A percentile compares a stretch with the other conserved stretches of the same genome.
phyloP scores from a whole-genome alignment of 257 asterid species.

The Scutellaria minor region DNA sequence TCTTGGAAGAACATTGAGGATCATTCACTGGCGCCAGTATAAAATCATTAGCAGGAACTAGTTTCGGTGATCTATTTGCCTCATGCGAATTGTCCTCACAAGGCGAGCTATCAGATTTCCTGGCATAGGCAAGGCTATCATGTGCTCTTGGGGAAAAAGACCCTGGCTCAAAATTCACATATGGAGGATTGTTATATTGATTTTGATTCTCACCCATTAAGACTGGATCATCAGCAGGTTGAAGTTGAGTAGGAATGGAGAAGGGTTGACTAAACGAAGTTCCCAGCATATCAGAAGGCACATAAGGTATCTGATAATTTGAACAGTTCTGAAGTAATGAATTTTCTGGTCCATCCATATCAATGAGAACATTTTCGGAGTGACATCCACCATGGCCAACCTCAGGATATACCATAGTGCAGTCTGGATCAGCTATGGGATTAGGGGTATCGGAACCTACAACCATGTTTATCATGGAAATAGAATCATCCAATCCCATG shows the following conservation, averaged over 20 bases:
- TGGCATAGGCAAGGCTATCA: constrained; percentile 46
- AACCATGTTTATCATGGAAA: constrained; percentile 48
- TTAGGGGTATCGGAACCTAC: constrained; percentile 49
- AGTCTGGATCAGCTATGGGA: constrained; percentile 46
- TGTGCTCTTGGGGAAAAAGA: constrained; percentile 38
- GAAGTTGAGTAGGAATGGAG: constrained; percentile 45
- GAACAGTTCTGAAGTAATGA: constrained; percentile 48
- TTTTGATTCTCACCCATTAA: constrained; percentile 45
- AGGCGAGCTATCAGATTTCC: constrained; percentile 46
- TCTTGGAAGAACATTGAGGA: constrained; percentile 49
- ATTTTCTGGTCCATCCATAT: constrained; percentile 47
- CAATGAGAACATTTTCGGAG: constrained; percentile 38
- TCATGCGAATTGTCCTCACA: constrained; percentile 43
- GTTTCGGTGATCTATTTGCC: constrained; percentile 46
- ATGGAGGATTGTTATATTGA: constrained; percentile 48
- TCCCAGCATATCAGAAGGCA: constrained; percentile 48
- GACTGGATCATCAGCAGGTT: constrained; percentile 45
- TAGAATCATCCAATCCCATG: constrained; percentile 42
- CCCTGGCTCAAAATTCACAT: constrained; percentile 49
- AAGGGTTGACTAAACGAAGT: constrained; percentile 48
- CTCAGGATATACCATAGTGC: constrained; percentile 43
- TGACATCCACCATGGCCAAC: constrained; percentile 47
- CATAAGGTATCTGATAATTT: constrained; percentile 55
- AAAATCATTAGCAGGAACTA: constrained; percentile 66
- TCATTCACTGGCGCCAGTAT: constrained; percentile 43